Conservation (phyloP, 306 rosid species). For the Senna siamea region DNA sequence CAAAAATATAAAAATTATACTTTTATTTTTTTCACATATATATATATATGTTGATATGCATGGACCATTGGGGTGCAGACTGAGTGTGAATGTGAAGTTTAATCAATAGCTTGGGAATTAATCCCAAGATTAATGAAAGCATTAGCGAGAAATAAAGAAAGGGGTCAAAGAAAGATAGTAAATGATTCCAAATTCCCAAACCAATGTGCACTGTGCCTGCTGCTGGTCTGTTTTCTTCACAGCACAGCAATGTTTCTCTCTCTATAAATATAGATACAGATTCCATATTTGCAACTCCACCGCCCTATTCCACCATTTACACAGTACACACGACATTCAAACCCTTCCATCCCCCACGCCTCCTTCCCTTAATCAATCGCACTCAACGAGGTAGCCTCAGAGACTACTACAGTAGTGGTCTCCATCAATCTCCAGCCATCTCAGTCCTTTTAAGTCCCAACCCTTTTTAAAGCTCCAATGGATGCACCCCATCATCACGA, state of each 20-base stretch:
- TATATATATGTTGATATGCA: no score
- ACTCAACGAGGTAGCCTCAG: conserved; percentile 56
- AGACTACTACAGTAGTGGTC: conserved; percentile 27
- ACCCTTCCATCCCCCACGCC: no score
- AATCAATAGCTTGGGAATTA: background rate
- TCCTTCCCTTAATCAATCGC: no score
- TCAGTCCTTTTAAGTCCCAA: conserved; percentile 5
- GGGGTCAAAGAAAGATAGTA: conserved; percentile 2
- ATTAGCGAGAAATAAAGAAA: background rate
- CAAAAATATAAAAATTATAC: no score
- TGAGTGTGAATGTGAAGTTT: no score
- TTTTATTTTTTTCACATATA: no score
- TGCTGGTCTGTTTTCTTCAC: conserved; percentile 46
- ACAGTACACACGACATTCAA: no score
- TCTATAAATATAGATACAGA: background rate
- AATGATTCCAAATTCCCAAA: conserved; percentile 61
- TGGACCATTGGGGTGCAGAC: no score
- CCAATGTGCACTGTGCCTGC: conserved; percentile 40
- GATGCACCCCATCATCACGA: conserved; percentile 35
- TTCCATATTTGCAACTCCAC: conserved; percentile 46
- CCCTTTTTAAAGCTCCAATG: conserved; percentile 47
- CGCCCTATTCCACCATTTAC: conserved; percentile 90
- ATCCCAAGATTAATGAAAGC: background rate
- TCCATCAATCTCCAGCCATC: conserved; percentile 38
- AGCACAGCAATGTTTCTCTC: conserved; percentile 43